Conservation (phyloP, 768 basidiomycete genomes). For the Tulasnella calospora region DNA sequence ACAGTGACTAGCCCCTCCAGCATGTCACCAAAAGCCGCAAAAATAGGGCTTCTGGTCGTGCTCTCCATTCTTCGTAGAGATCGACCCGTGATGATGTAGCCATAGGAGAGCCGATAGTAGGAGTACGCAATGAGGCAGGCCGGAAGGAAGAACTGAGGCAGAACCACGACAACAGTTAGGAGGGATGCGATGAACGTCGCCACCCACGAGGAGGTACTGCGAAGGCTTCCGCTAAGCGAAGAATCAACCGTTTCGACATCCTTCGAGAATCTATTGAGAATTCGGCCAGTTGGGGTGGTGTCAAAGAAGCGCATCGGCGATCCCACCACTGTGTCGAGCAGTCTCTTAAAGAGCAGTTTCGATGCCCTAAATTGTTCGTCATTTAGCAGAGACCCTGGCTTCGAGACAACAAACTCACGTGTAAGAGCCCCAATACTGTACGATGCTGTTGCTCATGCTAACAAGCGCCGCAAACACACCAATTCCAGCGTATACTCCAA, state of each 20-base stretch:
- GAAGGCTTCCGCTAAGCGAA: slow-evolving; percentile 60
- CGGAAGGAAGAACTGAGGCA: slow-evolving; percentile 79
- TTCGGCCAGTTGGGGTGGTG: slow-evolving; percentile 67
- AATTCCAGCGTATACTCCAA: slow-evolving; percentile 61
- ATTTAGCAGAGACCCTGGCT: neutral
- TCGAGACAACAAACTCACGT: neutral
- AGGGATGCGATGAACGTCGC: slow-evolving; percentile 75
- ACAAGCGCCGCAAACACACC: slow-evolving; percentile 49
- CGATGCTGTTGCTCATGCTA: slow-evolving; percentile 44
- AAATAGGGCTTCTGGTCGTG: slow-evolving; percentile 77
- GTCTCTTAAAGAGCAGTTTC: slow-evolving; percentile 40
- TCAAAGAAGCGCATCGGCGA: slow-evolving; percentile 72
- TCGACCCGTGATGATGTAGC: slow-evolving; percentile 58
- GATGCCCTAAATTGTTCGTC: slow-evolving; percentile 22
- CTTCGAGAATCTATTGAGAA: slow-evolving; percentile 57
- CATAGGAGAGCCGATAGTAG: slow-evolving; percentile 57
- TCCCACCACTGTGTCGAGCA: slow-evolving; percentile 65
- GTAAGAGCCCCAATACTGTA: slow-evolving; percentile 45
- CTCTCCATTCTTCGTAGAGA: slow-evolving; percentile 89
- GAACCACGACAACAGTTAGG: slow-evolving; percentile 58
- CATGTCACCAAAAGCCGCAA: slow-evolving; percentile 73
- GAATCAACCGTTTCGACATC: slow-evolving; percentile 86
- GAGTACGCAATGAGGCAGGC: slow-evolving; percentile 55
- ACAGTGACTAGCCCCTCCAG: slow-evolving; percentile 73
- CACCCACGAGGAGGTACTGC: slow-evolving; percentile 71